Percentiles rank a stretch among this genome's conserved stretches.
Conservation (phyloP, 1,284 basidiomycete species). For the Boletus sp. region DNA sequence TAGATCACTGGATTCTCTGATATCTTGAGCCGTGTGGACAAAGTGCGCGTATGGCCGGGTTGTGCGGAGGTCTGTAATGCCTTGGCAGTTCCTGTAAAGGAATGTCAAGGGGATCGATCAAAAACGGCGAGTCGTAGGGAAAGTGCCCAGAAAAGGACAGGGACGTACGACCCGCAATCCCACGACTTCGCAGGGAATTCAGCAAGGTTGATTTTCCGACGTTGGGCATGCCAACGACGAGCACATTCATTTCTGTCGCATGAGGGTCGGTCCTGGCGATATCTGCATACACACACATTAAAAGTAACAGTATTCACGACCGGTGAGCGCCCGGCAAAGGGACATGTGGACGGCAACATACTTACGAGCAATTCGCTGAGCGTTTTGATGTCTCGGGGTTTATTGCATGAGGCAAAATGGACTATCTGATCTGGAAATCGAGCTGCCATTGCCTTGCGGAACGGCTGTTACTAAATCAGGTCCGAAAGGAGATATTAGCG, state of each 20-base stretch:
- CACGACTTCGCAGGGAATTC: slow-evolving; percentile 89
- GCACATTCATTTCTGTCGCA: slow-evolving; percentile 78
- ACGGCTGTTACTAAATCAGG: slow-evolving; percentile 54
- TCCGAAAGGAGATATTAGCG: slow-evolving; percentile 8
- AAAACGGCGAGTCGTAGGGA: slow-evolving; percentile 4
- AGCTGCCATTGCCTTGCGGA: slow-evolving; percentile 64
- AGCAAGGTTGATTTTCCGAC: slow-evolving; percentile 96
- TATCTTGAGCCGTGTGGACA: slow-evolving; percentile 85
- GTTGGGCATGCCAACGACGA: slow-evolving; percentile 98
- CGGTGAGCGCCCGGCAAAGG: slow-evolving; percentile 5
- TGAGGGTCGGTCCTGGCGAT: slow-evolving; percentile 71
- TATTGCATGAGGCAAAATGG: slow-evolving; percentile 74
- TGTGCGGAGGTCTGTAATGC: slow-evolving; percentile 88
- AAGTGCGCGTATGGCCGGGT: slow-evolving; percentile 84
- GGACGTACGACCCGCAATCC: slow-evolving; percentile 79
- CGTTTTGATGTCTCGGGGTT: slow-evolving; percentile 61
- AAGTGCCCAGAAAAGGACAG: background rate
- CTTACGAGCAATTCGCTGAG: slow-evolving; percentile 71
- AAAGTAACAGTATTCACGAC: background rate
- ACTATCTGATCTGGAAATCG: slow-evolving; percentile 69
- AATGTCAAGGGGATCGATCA: background rate
- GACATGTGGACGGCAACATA: slow-evolving; percentile 47
- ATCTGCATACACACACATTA: slow-evolving; percentile 45
- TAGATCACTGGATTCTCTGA: slow-evolving; percentile 84
- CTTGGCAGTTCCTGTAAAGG: slow-evolving; percentile 64